Evolutionary conservation across 371 early-diverging fungal genomes (phyloP), one percentile per base, ranked within the genome.

Genomic region (Mortierella sp.): DNA sequence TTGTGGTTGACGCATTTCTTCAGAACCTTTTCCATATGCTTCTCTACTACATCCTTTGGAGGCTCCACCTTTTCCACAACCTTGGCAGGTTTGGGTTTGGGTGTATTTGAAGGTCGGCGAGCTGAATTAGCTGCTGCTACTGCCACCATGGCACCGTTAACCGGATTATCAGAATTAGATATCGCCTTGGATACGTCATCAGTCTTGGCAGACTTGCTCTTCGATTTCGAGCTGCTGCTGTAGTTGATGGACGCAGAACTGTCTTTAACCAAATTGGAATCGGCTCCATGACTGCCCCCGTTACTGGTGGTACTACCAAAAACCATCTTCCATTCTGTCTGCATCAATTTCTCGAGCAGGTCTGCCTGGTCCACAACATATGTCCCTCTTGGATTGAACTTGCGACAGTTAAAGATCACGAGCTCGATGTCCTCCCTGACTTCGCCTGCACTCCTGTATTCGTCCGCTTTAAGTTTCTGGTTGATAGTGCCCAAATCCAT

Each of bases 401-500:
- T 72, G 47, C 82, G 89, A 69, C 90, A 90, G 56, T 91, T 90
- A 55, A 64, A 85, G 40, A 89, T 63, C 56, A 91, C 88, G 9
- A 87, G 76, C 26, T 85, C 83, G 26, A 94, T 70, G 68, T 95
- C 95, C 13, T 77, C 85, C 65, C 90, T 86, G 72, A 98, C 93
- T 9, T 91, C 90, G 0, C 83, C 79, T 3, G 70, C 68, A 6
- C 26, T 68, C 40, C 51, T 66, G 70, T 90, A 89, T 32, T 83
- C 77, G 31, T 79, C 67, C 3, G 72, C 68, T 59, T 68, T 78
- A 9, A 89, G 61, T 76, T 97, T 96, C 26, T 86, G 83, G 59
- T 91, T 91, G 49, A 99, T 91, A 0, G 99, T 99, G 2, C 95
- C 93, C 2, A 99, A 83, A 77, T 99, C 99, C 98, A 99, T 99